These are phyloP conservation scores for Spizellomyces sp. DNA, from an alignment of 192 early-diverging fungal species.

Conservation along the genomic window DNA sequence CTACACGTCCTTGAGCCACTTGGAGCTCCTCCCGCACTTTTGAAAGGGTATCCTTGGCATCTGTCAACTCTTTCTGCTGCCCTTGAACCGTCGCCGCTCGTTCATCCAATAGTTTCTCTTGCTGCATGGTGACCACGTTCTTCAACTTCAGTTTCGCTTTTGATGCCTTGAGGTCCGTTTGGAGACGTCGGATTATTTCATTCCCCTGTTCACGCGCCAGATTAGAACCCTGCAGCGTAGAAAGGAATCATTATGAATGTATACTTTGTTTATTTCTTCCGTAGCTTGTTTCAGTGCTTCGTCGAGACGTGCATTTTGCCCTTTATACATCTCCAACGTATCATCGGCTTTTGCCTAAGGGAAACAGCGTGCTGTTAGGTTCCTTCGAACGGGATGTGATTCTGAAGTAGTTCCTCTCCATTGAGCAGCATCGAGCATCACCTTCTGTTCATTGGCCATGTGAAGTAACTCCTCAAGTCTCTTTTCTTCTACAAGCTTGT, in stretches of 20 bases:
- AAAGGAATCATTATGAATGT: neutral
- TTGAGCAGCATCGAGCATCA: neutral
- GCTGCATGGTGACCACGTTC: conserved; percentile 60
- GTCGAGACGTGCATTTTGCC: conserved; percentile 38
- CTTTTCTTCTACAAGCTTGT: neutral
- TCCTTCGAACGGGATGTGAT: no score
- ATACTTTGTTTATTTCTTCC: conserved; percentile 53
- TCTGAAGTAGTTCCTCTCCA: no score
- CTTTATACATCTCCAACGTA: conserved; percentile 31
- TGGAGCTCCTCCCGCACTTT: conserved; percentile 25
- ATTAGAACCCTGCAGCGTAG: neutral
- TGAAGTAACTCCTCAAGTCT: conserved; percentile 24
- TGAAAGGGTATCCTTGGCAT: conserved; percentile 28
- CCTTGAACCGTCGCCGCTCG: conserved; percentile 35
- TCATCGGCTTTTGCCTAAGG: conserved; percentile 36
- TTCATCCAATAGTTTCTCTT: conserved; percentile 62
- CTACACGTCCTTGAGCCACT: conserved; percentile 13
- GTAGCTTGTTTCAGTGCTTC: conserved; percentile 29
- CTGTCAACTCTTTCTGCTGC: conserved; percentile 44
- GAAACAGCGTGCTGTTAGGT: neutral
- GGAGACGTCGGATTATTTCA: conserved; percentile 60
- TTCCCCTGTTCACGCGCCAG: conserved; percentile 48
- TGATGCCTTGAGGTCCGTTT: conserved; percentile 47
- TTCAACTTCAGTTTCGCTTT: conserved; percentile 61
- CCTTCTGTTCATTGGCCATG: conserved; percentile 27